Evolutionary conservation across 495 filamentous ascomycete species (phyloP).

Genomic region (Penicillium lagena): DNA sequence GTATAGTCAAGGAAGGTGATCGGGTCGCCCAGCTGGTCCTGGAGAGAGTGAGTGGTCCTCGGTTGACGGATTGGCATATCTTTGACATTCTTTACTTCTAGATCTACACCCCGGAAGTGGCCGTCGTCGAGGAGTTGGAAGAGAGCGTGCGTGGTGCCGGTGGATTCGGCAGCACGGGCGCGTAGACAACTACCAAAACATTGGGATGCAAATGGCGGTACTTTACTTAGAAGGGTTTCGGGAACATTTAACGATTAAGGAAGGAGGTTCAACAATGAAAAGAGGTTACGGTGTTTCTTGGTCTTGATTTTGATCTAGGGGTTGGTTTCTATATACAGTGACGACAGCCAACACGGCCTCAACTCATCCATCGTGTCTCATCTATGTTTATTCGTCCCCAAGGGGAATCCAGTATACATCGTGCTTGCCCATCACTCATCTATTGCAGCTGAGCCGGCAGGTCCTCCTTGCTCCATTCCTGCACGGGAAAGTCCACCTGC

Average conservation of each 20-base stretch:
- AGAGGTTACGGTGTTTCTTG: too few relatives aligned
- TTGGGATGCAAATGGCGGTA: not conserved
- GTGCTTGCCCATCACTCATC: not conserved
- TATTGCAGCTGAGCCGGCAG: constrained; percentile 19
- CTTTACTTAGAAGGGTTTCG: not conserved
- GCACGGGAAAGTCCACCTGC: constrained; percentile 29
- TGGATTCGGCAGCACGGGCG: constrained; percentile 90
- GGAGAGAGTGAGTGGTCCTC: constrained; percentile 52
- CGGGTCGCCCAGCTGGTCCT: constrained; percentile 88
- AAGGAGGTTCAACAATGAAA: too few relatives aligned
- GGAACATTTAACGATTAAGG: constrained; percentile 5
- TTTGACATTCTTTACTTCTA: constrained; percentile 9
- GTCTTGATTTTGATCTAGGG: too few relatives aligned
- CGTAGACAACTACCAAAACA: constrained; percentile 6
- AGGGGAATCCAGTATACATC: not conserved
- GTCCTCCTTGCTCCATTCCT: constrained; percentile 31
- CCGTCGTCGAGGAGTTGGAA: constrained; percentile 80
- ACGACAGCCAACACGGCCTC: too few relatives aligned
- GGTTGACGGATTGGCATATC: not conserved
- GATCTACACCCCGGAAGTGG: constrained; percentile 86
- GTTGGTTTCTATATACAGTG: constrained; percentile 7
- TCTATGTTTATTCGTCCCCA: not conserved
- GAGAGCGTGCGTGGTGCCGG: constrained; percentile 86
- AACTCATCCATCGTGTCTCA: not conserved
- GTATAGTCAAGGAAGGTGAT: constrained; percentile 72